Percentiles rank a stretch among this genome's conserved stretches.
Conservation (phyloP, 768 basidiomycete species). For the Leccinum subgranulosum region DNA sequence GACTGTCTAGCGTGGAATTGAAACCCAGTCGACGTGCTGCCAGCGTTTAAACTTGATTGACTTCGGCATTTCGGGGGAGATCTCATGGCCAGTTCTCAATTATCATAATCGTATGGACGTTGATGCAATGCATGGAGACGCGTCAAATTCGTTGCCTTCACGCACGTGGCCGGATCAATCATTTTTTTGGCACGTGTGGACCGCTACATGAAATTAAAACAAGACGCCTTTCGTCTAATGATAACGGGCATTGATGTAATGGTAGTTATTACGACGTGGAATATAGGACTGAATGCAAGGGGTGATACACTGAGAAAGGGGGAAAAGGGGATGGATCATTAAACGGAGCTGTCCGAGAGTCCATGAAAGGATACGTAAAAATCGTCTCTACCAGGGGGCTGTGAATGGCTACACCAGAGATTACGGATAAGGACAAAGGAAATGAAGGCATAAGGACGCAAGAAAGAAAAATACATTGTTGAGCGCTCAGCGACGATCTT, state of each 20-base stretch:
- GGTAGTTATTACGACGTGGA: constrained; percentile 22
- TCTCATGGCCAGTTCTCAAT: not conserved
- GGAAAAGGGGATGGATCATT: constrained; percentile 12
- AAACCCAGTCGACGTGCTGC: constrained; percentile 20
- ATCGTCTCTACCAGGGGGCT: constrained; percentile 12
- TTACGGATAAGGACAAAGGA: not conserved
- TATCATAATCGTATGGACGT: not conserved
- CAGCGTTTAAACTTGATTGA: constrained; percentile 22
- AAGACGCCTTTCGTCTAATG: constrained; percentile 11
- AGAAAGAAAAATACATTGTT: not conserved
- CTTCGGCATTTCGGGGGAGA: constrained; percentile 16
- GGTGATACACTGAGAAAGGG: constrained; percentile 17
- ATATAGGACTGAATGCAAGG: constrained; percentile 16
- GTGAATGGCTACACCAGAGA: constrained; percentile 14
- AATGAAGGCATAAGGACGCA: not conserved
- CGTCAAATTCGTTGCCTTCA: constrained; percentile 17
- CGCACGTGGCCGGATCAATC: constrained; percentile 16
- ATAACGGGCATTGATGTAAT: constrained; percentile 17
- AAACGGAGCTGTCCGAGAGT: constrained; percentile 11
- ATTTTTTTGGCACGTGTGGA: constrained; percentile 10
- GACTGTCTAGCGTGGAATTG: not conserved
- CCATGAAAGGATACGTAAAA: constrained; percentile 25
- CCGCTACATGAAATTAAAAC: constrained; percentile 13
- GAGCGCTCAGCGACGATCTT: constrained; percentile 36
- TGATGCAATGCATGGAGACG: constrained; percentile 8